Conservation (phyloP, 345 rosid genomes). For the Tarenaya hassleriana region DNA sequence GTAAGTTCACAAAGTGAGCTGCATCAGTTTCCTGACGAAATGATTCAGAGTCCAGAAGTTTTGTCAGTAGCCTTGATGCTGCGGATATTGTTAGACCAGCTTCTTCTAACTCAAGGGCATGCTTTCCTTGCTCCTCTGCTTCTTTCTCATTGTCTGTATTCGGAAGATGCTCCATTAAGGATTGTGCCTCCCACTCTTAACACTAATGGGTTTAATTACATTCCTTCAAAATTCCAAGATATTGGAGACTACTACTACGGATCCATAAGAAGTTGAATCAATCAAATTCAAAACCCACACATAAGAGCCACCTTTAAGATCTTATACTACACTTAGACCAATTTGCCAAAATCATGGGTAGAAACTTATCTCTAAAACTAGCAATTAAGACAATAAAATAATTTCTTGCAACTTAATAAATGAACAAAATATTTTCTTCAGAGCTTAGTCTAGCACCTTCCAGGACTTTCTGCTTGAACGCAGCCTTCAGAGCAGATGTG, state of each 20-base stretch:
- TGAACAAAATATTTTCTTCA: not conserved
- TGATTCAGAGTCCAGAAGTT: conserved; percentile 57
- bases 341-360: no score
- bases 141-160: conserved; percentile 48
- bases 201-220: no score
- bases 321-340: no score
- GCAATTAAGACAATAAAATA: not conserved
- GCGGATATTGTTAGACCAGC: conserved; percentile 58
- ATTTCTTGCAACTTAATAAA: not conserved
- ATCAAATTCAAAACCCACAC: no score
- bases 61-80: conserved; percentile 64
- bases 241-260: no score
- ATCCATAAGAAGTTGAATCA: no score
- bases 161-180: conserved; percentile 23
- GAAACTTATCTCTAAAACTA: no score
- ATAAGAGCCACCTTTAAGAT: no score
- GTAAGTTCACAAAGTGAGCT: conserved; percentile 19
- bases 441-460: conserved; percentile 35
- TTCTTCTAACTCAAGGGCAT: conserved; percentile 67
- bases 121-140: conserved; percentile 44
- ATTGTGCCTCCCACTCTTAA: not conserved
- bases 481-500: conserved; percentile 49
- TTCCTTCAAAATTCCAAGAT: no score
- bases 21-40: conserved; percentile 33
- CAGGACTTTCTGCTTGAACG: conserved; percentile 51